These are phyloP conservation scores for Pseudocercospora fijiensis DNA, from an alignment of 2,329 filamentous ascomycete species.

Conservation along the genomic window DNA sequence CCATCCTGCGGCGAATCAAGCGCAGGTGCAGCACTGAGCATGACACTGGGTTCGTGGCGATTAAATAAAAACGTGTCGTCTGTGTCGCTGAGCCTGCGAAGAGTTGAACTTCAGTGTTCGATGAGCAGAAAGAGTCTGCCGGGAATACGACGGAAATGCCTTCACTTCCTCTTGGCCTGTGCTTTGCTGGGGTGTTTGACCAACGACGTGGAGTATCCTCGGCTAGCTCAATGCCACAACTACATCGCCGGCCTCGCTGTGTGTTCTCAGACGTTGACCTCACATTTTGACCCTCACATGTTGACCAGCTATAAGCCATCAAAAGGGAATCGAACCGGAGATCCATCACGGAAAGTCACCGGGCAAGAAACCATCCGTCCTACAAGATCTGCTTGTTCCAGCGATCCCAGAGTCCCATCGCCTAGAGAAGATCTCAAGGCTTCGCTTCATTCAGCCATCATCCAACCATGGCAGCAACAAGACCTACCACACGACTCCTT, in stretches of 20 bases:
- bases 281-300: background rate
- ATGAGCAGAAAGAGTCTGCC: background rate
- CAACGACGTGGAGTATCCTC: constrained; percentile 1
- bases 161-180: background rate
- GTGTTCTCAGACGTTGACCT: background rate
- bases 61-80: constrained; percentile 5
- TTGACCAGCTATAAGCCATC: background rate
- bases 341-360: background rate
- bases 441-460: background rate
- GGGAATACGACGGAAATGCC: background rate
- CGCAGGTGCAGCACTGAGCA: constrained; percentile 5
- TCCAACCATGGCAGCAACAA: background rate
- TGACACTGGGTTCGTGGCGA: constrained; percentile 6
- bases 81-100: background rate
- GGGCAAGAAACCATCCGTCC: background rate
- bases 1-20: background rate
- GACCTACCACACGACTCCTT: background rate
- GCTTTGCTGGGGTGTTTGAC: background rate
- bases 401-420: background rate
- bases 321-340: background rate
- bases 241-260: background rate
- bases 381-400: background rate
- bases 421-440: background rate
- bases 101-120: background rate
- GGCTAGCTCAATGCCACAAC: background rate